These are phyloP conservation scores for Datura wrightii DNA, from an alignment of 257 asterid species.

Conservation along the genomic window DNA sequence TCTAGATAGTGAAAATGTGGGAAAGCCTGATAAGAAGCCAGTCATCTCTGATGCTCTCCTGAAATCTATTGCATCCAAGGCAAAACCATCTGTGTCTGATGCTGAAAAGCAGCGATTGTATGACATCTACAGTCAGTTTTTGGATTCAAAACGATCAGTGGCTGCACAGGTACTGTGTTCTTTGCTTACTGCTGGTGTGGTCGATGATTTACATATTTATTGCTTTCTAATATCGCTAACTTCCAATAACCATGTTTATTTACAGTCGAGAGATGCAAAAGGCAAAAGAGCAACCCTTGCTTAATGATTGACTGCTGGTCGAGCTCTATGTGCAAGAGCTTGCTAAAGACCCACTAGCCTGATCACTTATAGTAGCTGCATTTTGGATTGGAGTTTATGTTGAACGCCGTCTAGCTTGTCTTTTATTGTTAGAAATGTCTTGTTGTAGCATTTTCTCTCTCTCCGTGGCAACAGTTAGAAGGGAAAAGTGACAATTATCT, in stretches of 20 bases:
- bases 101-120: slow-evolving; percentile 75
- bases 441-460: slow-evolving; percentile 2
- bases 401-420: not conserved
- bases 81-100: slow-evolving; percentile 87
- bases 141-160: slow-evolving; percentile 75
- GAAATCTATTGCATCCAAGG: slow-evolving; percentile 69
- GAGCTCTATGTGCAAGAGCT: slow-evolving; percentile 13
- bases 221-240: not conserved
- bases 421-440: not conserved
- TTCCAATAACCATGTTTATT: slow-evolving; percentile 6
- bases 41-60: slow-evolving; percentile 64
- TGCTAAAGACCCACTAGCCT: not conserved
- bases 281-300: slow-evolving; percentile 95
- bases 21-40: slow-evolving; percentile 59
- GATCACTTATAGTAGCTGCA: slow-evolving; percentile 14
- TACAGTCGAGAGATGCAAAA: slow-evolving; percentile 87
- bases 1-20: slow-evolving; percentile 54
- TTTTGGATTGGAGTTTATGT: not conserved
- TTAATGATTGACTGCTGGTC: slow-evolving; percentile 38
- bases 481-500: not conserved
- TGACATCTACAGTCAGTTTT: slow-evolving; percentile 82
- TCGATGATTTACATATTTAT: slow-evolving; percentile 35
- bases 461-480: not conserved
- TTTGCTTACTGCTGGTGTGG: slow-evolving; percentile 13
- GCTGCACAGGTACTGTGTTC: slow-evolving; percentile 64